Evolutionary conservation across 208 protist species (phyloP).

Genomic region (Tritrichomonas foetus): DNA sequence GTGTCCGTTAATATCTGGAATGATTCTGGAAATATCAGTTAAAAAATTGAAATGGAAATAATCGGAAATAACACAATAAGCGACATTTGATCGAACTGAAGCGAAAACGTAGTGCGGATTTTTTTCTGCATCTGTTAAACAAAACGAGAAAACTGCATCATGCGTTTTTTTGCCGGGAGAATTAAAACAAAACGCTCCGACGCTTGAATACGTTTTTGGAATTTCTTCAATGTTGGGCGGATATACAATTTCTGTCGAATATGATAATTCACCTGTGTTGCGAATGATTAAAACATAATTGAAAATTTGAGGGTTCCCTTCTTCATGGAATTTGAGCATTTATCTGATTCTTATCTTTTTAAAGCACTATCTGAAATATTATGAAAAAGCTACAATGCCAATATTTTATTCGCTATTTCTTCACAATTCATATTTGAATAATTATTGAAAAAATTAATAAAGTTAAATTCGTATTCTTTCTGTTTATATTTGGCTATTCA

Average conservation of each 20-base stretch:
- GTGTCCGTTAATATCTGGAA: background rate
- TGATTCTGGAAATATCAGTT: background rate
- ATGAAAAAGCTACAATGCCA: too few relatives aligned
- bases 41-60: background rate
- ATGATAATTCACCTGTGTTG: background rate
- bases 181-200: background rate
- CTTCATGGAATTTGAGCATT: too few relatives aligned
- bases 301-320: background rate
- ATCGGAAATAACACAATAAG: background rate
- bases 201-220: background rate
- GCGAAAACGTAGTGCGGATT: background rate
- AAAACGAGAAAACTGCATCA: background rate
- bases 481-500: too few relatives aligned
- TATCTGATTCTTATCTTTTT: too few relatives aligned
- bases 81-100: background rate
- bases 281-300: background rate
- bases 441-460: too few relatives aligned
- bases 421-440: too few relatives aligned
- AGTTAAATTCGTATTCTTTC: too few relatives aligned
- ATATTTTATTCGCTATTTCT: too few relatives aligned
- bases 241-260: too few relatives aligned
- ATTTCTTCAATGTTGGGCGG: too few relatives aligned
- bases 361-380: too few relatives aligned
- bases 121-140: background rate
- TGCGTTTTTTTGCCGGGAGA: background rate